Conservation (phyloP, 2,329 filamentous ascomycete species). For the Talaromyces islandicus region DNA sequence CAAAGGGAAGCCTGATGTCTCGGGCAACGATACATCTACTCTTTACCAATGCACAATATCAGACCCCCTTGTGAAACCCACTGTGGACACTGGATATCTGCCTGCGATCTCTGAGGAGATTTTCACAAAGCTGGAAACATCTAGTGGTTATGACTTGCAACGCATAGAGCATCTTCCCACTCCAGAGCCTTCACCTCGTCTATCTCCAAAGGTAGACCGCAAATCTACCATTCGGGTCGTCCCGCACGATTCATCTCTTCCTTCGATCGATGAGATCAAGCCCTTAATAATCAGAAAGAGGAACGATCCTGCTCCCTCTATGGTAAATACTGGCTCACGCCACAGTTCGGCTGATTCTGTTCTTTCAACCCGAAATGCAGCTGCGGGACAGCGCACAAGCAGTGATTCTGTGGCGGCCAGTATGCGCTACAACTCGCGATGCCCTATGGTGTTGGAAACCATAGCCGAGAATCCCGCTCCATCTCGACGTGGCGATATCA, state of each 20-base stretch:
- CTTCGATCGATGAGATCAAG: conserved; percentile 39
- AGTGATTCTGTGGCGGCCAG: conserved; percentile 15
- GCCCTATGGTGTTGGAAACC: conserved; percentile 31
- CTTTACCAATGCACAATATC: conserved; percentile 6
- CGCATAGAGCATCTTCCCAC: conserved; percentile 6
- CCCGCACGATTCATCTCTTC: conserved; percentile 42
- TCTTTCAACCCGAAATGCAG: conserved; percentile 9
- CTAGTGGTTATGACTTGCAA: conserved; percentile 11
- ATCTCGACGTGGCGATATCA: conserved; percentile 20
- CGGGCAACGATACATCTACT: neutral
- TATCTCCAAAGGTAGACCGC: conserved; percentile 15
- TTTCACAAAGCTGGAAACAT: conserved; percentile 13
- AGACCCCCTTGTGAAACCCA: conserved; percentile 15
- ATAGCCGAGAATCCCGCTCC: conserved; percentile 37
- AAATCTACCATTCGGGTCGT: conserved; percentile 53
- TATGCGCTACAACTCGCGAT: conserved; percentile 20
- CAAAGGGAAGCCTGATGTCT: conserved; percentile 7
- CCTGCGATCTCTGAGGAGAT: conserved; percentile 49
- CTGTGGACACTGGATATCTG: conserved; percentile 25
- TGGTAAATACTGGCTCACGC: conserved; percentile 8
- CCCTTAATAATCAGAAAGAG: conserved; percentile 53
- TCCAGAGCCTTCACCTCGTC: conserved; percentile 6
- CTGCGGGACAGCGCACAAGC: conserved; percentile 9
- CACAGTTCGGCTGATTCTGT: conserved; percentile 11
- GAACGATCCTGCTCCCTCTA: conserved; percentile 15